Percentiles rank a stretch among this genome's conserved stretches.
Conservation (phyloP, 129 eudicot genomes). For the Artemisia annua region DNA sequence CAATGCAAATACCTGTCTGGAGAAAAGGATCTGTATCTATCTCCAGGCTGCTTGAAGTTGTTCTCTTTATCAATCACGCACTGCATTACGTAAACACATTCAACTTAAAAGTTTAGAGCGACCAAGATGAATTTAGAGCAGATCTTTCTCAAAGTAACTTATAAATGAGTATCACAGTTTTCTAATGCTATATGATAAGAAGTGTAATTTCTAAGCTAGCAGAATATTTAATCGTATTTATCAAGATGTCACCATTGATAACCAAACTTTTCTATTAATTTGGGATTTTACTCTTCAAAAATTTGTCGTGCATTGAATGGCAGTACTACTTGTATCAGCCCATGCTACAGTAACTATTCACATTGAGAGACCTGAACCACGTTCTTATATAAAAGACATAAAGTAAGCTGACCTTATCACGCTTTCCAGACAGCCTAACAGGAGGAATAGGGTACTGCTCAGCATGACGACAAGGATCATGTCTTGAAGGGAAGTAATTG, state of each 20-base stretch:
- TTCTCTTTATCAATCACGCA: constrained; percentile 79
- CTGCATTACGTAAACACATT: constrained; percentile 36
- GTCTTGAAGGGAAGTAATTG: constrained; percentile 74
- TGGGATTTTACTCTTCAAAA: no score
- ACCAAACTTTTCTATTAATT: no score
- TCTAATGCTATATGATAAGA: no score
- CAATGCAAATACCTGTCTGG: constrained; percentile 59
- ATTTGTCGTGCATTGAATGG: no score
- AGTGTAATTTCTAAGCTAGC: no score
- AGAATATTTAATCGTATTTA: no score
- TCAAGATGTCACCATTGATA: no score
- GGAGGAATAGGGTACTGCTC: constrained; percentile 70
- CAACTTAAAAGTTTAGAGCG: constrained; percentile 1
- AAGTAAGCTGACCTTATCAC: constrained; percentile 45
- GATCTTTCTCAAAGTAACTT: neutral
- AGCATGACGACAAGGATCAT: constrained; percentile 70
- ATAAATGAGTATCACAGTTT: neutral
- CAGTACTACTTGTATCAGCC: no score
- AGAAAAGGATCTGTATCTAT: constrained; percentile 76
- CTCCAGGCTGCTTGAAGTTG: constrained; percentile 95
- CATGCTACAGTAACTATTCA: no score
- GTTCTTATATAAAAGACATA: no score
- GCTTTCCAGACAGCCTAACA: constrained; percentile 48
- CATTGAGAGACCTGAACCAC: no score
- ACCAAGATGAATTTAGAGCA: neutral